phyloP scores from a whole-genome alignment of 495 filamentous ascomycete genomes.

The Cercophora newfieldiana region DNA sequence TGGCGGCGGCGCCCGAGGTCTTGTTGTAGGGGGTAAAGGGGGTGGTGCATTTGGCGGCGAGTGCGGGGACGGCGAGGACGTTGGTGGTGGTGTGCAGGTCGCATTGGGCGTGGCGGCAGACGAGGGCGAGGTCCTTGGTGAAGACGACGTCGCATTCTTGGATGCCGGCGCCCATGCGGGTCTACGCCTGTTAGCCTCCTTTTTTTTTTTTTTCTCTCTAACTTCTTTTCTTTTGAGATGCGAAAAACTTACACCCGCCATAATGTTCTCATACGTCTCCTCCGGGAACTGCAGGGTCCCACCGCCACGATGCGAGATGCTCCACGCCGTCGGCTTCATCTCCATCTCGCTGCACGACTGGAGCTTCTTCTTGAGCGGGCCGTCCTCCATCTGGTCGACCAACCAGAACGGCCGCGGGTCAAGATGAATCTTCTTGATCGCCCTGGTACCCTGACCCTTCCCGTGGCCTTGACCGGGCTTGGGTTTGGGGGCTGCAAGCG shows the following conservation, averaged over 20 bases:
- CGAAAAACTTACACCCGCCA: conserved; percentile 42
- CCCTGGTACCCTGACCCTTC: background rate
- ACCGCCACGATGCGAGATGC: conserved; percentile 59
- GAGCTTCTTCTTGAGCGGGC: conserved; percentile 56
- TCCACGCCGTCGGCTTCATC: conserved; percentile 44
- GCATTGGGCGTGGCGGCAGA: conserved; percentile 64
- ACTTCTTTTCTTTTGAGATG: background rate
- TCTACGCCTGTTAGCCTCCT: conserved; percentile 17
- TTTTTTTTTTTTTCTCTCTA: background rate
- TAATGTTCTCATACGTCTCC: conserved; percentile 52
- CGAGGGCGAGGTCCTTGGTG: conserved; percentile 59
- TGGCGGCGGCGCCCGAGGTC: conserved; percentile 42
- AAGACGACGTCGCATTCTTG: conserved; percentile 66
- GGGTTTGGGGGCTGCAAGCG: conserved; percentile 27
- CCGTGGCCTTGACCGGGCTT: background rate
- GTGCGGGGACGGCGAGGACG: conserved; percentile 55
- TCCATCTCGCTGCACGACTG: conserved; percentile 51
- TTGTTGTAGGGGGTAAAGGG: conserved; percentile 54
- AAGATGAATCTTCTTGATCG: conserved; percentile 45
- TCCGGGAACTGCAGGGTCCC: conserved; percentile 63
- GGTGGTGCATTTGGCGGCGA: conserved; percentile 60
- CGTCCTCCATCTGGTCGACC: conserved; percentile 58
- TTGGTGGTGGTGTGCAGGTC: conserved; percentile 66
- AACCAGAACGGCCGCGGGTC: conserved; percentile 61
- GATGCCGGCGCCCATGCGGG: conserved; percentile 63